A percentile compares a stretch with the other conserved stretches of the same genome.
Conservation (phyloP, 805 yeast species). For the Saccharomycopsis selenospora region DNA sequence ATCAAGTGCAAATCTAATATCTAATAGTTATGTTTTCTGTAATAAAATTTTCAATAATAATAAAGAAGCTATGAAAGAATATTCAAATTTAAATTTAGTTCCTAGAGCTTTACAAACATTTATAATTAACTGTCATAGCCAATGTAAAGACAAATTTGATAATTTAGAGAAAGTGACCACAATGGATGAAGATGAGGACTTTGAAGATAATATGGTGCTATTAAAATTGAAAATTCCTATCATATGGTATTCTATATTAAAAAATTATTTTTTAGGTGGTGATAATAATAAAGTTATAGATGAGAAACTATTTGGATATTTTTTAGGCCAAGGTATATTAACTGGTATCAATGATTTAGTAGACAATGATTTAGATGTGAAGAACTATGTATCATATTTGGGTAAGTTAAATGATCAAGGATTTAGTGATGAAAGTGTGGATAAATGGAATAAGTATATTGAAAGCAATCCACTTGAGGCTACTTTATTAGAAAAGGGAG, state of each 20-base stretch:
- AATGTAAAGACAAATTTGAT: not conserved
- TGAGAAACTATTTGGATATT: not conserved
- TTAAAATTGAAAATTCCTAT: slow-evolving; percentile 24
- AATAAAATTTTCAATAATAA: not conserved
- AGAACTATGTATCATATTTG: too few relatives aligned
- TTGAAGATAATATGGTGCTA: slow-evolving; percentile 15
- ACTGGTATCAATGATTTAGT: slow-evolving; percentile 1
- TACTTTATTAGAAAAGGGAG: not conserved
- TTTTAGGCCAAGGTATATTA: not conserved
- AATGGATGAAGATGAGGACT: slow-evolving; percentile 1
- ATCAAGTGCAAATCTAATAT: not conserved
- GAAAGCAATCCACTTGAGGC: slow-evolving; percentile 19
- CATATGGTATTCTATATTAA: slow-evolving; percentile 12
- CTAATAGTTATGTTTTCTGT: not conserved
- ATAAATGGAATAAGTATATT: slow-evolving; percentile 19
- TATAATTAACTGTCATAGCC: not conserved
- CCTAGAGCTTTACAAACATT: slow-evolving; percentile 1
- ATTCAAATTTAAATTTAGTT: not conserved
- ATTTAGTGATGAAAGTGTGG: slow-evolving; percentile 6
- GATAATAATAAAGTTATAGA: not conserved
- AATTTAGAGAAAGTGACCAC: slow-evolving; percentile 7
- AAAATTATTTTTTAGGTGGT: not conserved
- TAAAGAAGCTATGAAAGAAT: not conserved
- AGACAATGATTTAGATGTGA: not conserved
- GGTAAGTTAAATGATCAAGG: too few relatives aligned